Evolutionary conservation across 768 basidiomycete species (phyloP).

Genomic region (Rhodotorula paludigena): DNA sequence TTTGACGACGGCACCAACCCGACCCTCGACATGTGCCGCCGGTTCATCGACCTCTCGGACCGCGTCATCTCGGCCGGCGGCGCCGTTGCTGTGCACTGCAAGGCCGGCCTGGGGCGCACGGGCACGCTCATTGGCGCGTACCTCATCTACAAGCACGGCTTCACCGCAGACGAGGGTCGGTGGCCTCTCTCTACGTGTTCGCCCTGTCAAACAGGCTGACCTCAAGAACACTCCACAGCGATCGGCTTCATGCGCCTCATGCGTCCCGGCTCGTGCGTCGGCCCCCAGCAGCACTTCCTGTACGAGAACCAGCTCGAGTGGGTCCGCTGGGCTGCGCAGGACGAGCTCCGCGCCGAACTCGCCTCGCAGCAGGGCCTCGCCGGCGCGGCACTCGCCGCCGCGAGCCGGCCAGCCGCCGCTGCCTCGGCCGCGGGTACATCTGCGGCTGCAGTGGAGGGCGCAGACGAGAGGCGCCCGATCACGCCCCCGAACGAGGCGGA

Average conservation of each 20-base stretch:
- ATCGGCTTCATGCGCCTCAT: conserved; percentile 98
- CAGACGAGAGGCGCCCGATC: conserved; percentile 63
- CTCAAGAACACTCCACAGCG: conserved; percentile 59
- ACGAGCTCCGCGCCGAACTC: conserved; percentile 50
- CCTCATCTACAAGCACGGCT: conserved; percentile 97
- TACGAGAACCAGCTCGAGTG: conserved; percentile 91
- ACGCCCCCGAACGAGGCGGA: conserved; percentile 46
- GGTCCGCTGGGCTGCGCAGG: conserved; percentile 85
- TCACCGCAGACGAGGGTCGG: conserved; percentile 59
- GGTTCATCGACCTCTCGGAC: conserved; percentile 83
- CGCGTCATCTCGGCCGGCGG: conserved; percentile 63
- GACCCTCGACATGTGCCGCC: conserved; percentile 85
- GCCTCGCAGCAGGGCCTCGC: not conserved
- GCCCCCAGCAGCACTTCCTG: conserved; percentile 65
- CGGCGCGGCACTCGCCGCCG: not conserved
- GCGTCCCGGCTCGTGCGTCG: conserved; percentile 83
- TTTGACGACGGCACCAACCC: conserved; percentile 99
- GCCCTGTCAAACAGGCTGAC: not conserved
- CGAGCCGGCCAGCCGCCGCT: conserved; percentile 39
- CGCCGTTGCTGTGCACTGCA: conserved; percentile 59
- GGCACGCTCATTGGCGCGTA: conserved; percentile 97
- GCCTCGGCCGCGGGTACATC: conserved; percentile 14
- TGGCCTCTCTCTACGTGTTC: not conserved
- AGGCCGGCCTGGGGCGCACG: conserved; percentile 92
- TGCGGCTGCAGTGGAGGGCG: conserved; percentile 28